Evolutionary conservation across 2,329 filamentous ascomycete species (phyloP), one percentile per base, ranked within the genome.

Genomic region (Aschersonia sp.): DNA sequence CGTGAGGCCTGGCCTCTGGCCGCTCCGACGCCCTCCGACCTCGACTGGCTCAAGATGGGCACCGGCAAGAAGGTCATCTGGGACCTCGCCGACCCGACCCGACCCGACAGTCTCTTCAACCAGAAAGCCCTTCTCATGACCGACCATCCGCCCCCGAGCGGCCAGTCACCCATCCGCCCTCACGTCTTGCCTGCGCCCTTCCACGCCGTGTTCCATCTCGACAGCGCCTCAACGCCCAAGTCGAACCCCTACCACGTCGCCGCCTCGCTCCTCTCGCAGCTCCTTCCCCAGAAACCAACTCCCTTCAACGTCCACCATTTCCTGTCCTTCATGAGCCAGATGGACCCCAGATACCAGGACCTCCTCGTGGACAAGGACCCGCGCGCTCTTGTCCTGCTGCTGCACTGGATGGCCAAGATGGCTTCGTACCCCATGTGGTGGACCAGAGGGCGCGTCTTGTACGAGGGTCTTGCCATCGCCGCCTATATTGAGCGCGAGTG

Each of bases 21-120:
- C 40, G 52, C 61, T 2, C 57, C 64, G 0, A 62, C 62, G 0
- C 50, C 62, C 1, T 55, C 45, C 1, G 74, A 80, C 51, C 62
- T 82, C 1, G 67, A 75, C 54, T 84, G 78, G 79, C 56, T 82
- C 2, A 72, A 65, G 45, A 68, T 82, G 57, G 47, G 65, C 68
- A 12, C 20, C 31, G 35, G 35, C 45, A 46, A 46, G 10, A 46
- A 30, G 32, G 45, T 41, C 4, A 63, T 82, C 1, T 79, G 71
- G 69, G 56, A 66, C 2, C 56, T 79, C 0, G 63, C 71, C 1
- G 64, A 80, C 45, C 72, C 75, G 0, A 50, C 65, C 4, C 63
- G 72, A 7, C 54, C 63, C 0, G 70, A 73, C 20, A 74, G 72
- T 47, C 51, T 73, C 2, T 78, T 78, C 53, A 52, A 62, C 44